Percentiles rank a stretch among this genome's conserved stretches.
Conservation (phyloP, 1,284 basidiomycete species). For the Calocybe gambosa region DNA sequence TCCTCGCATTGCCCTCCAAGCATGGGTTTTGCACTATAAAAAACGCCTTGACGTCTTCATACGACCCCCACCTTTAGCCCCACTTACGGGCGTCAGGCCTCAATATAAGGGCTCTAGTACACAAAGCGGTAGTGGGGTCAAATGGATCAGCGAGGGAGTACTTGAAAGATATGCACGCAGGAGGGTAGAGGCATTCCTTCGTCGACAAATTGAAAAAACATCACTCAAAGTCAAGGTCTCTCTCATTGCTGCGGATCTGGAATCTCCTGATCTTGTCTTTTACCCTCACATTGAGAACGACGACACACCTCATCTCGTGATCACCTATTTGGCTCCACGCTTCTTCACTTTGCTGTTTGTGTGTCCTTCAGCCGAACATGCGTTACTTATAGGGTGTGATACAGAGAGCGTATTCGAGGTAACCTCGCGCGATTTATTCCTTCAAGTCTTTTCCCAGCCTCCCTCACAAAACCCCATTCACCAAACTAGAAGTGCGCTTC, state of each 20-base stretch:
- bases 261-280: conserved; percentile 20
- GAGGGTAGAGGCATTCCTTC: conserved; percentile 31
- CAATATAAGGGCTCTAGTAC: background rate
- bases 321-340: conserved; percentile 46
- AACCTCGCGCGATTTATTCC: conserved; percentile 33
- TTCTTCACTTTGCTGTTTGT: conserved; percentile 50
- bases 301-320: conserved; percentile 24
- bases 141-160: conserved; percentile 38
- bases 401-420: conserved; percentile 29
- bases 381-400: conserved; percentile 30
- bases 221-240: conserved; percentile 25
- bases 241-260: conserved; percentile 36
- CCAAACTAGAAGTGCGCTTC: conserved; percentile 9
- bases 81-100: conserved; percentile 3
- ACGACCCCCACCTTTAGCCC: conserved; percentile 55
- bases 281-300: background rate
- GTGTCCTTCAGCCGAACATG: conserved; percentile 39
- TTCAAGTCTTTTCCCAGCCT: conserved; percentile 28
- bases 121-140: conserved; percentile 33
- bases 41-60: conserved; percentile 58
- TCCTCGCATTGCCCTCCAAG: conserved; percentile 61
- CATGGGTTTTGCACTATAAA: conserved; percentile 60
- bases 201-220: conserved; percentile 26
- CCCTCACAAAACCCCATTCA: background rate
- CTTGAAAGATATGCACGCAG: conserved; percentile 36